Base-by-base conservation (phyloP, 495 filamentous ascomycete species). In the Aspergillus leporis region DNA sequence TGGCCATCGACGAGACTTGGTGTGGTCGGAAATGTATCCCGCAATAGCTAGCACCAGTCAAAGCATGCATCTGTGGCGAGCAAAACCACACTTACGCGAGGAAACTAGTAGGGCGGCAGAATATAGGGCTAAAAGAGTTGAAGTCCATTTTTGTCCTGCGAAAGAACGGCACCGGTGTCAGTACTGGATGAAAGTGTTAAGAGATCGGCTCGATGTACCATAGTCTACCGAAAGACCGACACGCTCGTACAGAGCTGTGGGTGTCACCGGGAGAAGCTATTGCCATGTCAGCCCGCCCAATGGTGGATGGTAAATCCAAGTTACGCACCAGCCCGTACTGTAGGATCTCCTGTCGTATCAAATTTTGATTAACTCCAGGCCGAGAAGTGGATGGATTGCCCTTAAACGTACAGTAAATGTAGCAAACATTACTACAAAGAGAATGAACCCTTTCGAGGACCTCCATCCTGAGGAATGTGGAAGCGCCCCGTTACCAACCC, bases 221-320 rank as follows among this genome's bases (percentile, higher is more conserved):
- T 82, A 61, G 28, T 84, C 77, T 30, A 79, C 68, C 0, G 81
- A 53, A 18, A 94, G 66, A 9, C 83, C 81, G 10, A 79, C 83
- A 59, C 85, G 80, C 6, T 71, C 64, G 19, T 82, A 72, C 7
- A 95, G 74, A 1, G 89, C 83, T 53, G 90, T 93, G 3, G 92
- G 92, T 23, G 92, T 83, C 12, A 94, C 87, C 4, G 91, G 91
- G 1, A 94, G 83, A 49, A 93, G 84, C 80, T 82, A 59, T 16
- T 31, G 38, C 34, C 23, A 34, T 16, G 30, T 47, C 23, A 54
- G 55, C 14, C n/a, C 13, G 22, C n/a, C 25, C 3, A 28, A 28
- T 3, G 25, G 25, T 28, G 25, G 6, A 28, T 6, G 25, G 25
- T 6, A 3, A 28, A 6, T 22, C 21, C n/a, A n/a, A n/a, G n/a